A percentile compares a stretch with the other conserved stretches of the same genome.
Evolutionary conservation across 495 filamentous ascomycete genomes (phyloP).

Genomic region (Thermothielavioides terrestris): DNA sequence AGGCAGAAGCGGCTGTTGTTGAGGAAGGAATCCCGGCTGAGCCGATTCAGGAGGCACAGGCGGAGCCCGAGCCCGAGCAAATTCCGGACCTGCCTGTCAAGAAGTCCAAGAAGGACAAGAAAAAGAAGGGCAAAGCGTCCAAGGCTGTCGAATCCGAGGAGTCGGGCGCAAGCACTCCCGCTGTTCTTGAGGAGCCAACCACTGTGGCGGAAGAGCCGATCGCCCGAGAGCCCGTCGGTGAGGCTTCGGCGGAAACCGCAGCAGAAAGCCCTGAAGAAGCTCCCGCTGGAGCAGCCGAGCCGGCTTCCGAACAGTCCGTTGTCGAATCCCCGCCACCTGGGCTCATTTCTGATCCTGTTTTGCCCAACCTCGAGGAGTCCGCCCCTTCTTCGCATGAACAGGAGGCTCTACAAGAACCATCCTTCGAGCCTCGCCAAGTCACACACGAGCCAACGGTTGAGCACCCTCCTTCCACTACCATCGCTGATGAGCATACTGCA

Average conservation of each 20-base stretch:
- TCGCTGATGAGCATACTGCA: background rate
- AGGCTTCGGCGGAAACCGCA: background rate
- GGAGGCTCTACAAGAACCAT: background rate
- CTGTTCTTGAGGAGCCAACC: background rate
- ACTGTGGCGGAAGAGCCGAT: background rate
- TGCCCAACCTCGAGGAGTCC: too few relatives aligned
- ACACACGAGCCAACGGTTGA: background rate
- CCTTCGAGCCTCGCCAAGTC: background rate
- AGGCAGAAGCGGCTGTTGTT: background rate
- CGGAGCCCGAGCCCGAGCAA: background rate
- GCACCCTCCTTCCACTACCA: background rate
- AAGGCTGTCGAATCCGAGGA: slow-evolving; percentile 8
- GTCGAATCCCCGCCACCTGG: background rate
- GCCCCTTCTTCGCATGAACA: too few relatives aligned
- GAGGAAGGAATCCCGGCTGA: background rate
- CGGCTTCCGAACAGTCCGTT: background rate
- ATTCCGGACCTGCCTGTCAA: background rate
- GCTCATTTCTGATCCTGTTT: too few relatives aligned
- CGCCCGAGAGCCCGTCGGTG: background rate
- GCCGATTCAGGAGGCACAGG: background rate
- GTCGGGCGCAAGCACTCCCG: background rate
- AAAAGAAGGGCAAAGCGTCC: slow-evolving; percentile 14
- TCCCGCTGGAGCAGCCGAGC: background rate
- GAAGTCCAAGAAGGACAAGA: slow-evolving; percentile 17
- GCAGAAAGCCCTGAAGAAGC: background rate